Conservation (phyloP, 257 asterid species). For the Rubia yunnanensis region DNA sequence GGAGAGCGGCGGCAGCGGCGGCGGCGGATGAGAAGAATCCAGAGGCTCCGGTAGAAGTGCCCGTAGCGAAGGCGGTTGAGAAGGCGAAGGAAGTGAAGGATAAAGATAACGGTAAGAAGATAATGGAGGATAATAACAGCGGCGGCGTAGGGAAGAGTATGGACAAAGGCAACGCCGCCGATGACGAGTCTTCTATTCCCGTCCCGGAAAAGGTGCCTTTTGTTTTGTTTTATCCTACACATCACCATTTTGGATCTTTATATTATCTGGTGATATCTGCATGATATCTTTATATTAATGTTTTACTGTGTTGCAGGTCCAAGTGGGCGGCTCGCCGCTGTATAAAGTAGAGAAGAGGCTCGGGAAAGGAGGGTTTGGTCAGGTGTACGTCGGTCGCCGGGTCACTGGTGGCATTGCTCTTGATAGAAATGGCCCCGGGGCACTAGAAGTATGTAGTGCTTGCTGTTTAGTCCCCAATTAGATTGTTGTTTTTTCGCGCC, state of each 20-base stretch:
- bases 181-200: conserved; percentile 50
- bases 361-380: conserved; percentile 95
- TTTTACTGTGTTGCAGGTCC: conserved; percentile 44
- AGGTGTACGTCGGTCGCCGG: conserved; percentile 82
- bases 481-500: background rate
- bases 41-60: conserved; percentile 28
- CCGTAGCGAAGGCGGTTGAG: conserved; percentile 13
- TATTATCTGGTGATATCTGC: background rate
- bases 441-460: conserved; percentile 36
- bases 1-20: conserved; percentile 47
- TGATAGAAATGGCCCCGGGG: conserved; percentile 58
- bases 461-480: background rate
- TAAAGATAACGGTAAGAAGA: conserved; percentile 39
- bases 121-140: conserved; percentile 45
- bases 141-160: conserved; percentile 38
- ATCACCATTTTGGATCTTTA: background rate
- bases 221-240: conserved; percentile 7
- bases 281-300: background rate
- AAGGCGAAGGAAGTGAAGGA: background rate
- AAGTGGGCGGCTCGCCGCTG: conserved; percentile 73
- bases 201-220: conserved; percentile 56
- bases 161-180: conserved; percentile 45
- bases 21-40: conserved; percentile 24
- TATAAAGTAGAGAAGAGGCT: conserved; percentile 60
- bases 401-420: conserved; percentile 33